These are phyloP conservation scores for Ogataea hybrid DNA, from an alignment of 1,139 yeast genomes.

Conservation along the genomic window DNA sequence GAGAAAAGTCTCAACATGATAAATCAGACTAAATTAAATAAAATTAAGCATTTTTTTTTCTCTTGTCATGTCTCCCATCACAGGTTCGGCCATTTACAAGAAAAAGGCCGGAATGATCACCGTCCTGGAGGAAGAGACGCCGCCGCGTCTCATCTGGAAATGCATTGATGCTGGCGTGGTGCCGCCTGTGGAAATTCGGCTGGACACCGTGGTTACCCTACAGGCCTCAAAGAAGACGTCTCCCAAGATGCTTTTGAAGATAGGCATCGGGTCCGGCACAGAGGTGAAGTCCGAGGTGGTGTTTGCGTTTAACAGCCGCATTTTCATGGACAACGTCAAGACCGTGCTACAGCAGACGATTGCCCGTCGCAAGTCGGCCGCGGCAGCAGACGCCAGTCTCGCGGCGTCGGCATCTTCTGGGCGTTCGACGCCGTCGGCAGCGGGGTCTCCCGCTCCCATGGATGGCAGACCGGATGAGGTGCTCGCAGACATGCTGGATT, in stretches of 20 bases:
- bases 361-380: slow-evolving; percentile 58
- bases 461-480: slow-evolving; percentile 30
- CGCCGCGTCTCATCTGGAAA: slow-evolving; percentile 66
- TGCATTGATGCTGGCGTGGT: slow-evolving; percentile 60
- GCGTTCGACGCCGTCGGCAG: slow-evolving; percentile 7
- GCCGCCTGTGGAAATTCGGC: slow-evolving; percentile 44
- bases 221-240: slow-evolving; percentile 74
- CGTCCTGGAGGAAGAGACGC: slow-evolving; percentile 63
- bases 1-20: slow-evolving; percentile 4
- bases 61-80: slow-evolving; percentile 28
- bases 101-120: slow-evolving; percentile 67
- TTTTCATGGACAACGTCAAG: slow-evolving; percentile 74
- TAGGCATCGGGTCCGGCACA: slow-evolving; percentile 42
- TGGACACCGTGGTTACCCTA: slow-evolving; percentile 55
- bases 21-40: not conserved
- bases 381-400: slow-evolving; percentile 17
- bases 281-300: slow-evolving; percentile 27
- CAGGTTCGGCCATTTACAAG: slow-evolving; percentile 70
- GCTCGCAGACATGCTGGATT: slow-evolving; percentile 41
- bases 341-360: slow-evolving; percentile 68
- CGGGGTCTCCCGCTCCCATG: slow-evolving; percentile 29
- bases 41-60: slow-evolving; percentile 2
- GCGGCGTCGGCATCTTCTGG: slow-evolving; percentile 6
- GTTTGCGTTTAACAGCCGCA: slow-evolving; percentile 67
- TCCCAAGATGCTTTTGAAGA: slow-evolving; percentile 66